Evolutionary conservation across 352 stramenopile genomes (phyloP).

Genomic region (Phytophthora litchii): DNA sequence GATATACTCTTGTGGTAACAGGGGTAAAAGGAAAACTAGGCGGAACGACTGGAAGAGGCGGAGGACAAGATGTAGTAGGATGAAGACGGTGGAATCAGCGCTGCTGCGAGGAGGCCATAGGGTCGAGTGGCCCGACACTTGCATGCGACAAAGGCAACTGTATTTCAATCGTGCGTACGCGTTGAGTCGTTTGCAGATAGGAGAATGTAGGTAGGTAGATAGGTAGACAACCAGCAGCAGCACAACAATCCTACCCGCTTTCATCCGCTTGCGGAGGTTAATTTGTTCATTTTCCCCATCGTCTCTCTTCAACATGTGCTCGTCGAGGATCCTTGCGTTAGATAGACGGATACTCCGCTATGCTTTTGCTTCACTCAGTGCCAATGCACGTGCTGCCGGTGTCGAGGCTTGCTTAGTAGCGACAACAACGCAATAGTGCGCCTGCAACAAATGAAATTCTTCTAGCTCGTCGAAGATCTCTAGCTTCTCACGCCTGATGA

Average conservation of each 20-base stretch:
- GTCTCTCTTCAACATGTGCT: conserved; percentile 1
- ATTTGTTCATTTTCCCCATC: conserved; percentile 1
- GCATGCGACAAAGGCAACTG: conserved; percentile 21
- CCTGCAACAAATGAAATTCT: conserved; percentile 92
- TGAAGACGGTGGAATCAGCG: conserved; percentile 13
- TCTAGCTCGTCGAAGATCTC: conserved; percentile 94
- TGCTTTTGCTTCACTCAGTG: conserved; percentile 30
- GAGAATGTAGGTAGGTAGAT: conserved; percentile 36
- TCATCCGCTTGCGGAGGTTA: conserved; percentile 30
- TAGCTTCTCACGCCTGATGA: conserved; percentile 71
- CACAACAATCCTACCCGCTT: conserved; percentile 32
- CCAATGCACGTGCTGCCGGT: conserved; percentile 37
- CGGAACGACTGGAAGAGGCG: conserved; percentile 28
- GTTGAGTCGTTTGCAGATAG: conserved; percentile 29
- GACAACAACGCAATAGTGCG: conserved; percentile 91
- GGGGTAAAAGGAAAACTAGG: conserved; percentile 20
- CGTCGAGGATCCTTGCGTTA: background rate
- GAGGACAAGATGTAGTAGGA: conserved; percentile 27
- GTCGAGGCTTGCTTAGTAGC: conserved; percentile 54
- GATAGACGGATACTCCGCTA: conserved; percentile 12
- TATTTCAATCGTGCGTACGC: conserved; percentile 21
- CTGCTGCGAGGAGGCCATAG: conserved; percentile 22
- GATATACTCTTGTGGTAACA: conserved; percentile 13
- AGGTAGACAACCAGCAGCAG: conserved; percentile 32
- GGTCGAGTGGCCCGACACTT: conserved; percentile 19